Evolutionary conservation across 1,284 basidiomycete genomes (phyloP), one percentile per base, ranked within the genome.

Genomic region (Inonotus obliquus): DNA sequence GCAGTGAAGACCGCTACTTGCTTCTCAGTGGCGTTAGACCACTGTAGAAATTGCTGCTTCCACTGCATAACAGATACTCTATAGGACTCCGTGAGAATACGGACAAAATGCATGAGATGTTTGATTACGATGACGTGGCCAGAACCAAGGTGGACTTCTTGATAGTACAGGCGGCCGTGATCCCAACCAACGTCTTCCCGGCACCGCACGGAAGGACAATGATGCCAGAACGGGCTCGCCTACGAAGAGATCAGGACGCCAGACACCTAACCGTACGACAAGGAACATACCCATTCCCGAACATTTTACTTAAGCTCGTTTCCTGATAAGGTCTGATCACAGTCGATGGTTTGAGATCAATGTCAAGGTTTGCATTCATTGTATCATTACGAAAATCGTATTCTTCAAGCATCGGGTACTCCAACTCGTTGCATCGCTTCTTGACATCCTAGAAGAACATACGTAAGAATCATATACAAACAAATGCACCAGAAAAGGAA

Each of bases 131-230:
- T 52, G 94, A 97, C 25, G 96, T 98, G 75, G 96, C 98, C 52
- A 99, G 79, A 29, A 99, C 95, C n/a, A 99, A 82, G 70, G 94
- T 96, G 35, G 94, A 97, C 79, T 99, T 99, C 78, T 98, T 98
- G 78, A 99, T 97, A 19, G 97, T 99, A 71, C 96, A 98, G 11
- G 97, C 97, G 2, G 97, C 97, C 0, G 97, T 99, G 70, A 99
- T 98, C 17, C 97, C 97, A 5, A 99, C 97, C 3, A 99, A 83
- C 10, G 97, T 99, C 79, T 99, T 99, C 53, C 97, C 97, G 35
- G 97, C 97, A 64, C 97, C 97, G 72, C 97, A 99, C 44, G 97
- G 97, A 35, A 99, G 79, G 3, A 99, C 97, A 66, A 99, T 99
- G 69, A 99, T 99, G 2, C 97, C 97, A 54, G 96, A 98, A 61